Evolutionary conservation across 116 monocot species (phyloP).

Genomic region (Thalassia testudinum): DNA sequence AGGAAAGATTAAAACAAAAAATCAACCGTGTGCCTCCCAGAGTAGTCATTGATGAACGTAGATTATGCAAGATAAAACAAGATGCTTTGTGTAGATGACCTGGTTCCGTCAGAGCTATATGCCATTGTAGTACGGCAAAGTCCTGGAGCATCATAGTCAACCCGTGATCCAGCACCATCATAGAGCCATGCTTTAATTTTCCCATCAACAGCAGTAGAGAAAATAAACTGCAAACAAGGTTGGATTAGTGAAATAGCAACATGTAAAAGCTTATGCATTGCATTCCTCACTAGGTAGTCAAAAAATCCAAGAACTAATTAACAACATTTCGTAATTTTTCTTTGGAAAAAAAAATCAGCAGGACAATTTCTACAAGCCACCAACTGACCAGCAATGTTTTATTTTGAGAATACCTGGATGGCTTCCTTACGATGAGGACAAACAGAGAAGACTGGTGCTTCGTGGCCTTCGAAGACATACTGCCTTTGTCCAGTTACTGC

Average conservation of each 20-base stretch:
- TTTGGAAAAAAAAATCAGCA: no score
- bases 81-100: conserved; percentile 11
- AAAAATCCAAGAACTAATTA: no score
- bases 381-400: no score
- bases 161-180: conserved; percentile 50
- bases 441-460: conserved; percentile 86
- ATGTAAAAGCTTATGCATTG: no score
- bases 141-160: conserved; percentile 75
- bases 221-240: conserved; percentile 39
- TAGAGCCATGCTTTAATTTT: conserved; percentile 83
- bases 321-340: no score
- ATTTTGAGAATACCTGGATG: conserved; percentile 41
- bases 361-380: no score
- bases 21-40: no score
- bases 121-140: conserved; percentile 64
- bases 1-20: no score
- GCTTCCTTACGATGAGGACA: conserved; percentile 84
- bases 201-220: conserved; percentile 61
- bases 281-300: no score
- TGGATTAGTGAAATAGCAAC: no score
- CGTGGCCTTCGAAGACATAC: conserved; percentile 78
- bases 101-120: conserved; percentile 63
- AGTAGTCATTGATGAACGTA: no score
- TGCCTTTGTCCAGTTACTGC: conserved; percentile 64
- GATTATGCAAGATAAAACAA: no score